These are phyloP conservation scores for Rutstroemia sp. DNA, from an alignment of 2,329 filamentous ascomycete genomes.

Conservation along the genomic window DNA sequence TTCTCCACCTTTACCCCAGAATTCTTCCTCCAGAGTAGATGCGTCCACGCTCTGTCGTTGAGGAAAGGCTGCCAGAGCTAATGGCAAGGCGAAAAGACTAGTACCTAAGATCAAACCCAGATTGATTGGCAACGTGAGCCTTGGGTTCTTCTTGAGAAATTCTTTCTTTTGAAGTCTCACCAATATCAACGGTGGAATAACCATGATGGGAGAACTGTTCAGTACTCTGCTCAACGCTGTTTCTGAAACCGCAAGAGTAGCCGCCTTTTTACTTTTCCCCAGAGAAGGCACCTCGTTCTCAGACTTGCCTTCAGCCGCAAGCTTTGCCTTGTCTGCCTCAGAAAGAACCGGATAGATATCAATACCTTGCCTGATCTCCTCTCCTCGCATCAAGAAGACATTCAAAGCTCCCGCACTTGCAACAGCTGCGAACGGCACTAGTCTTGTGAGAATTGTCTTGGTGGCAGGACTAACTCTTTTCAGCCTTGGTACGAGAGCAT, in stretches of 20 bases:
- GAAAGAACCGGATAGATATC: constrained; percentile 81
- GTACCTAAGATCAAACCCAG: constrained; percentile 80
- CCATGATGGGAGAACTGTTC: constrained; percentile 96
- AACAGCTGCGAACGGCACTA: constrained; percentile 94
- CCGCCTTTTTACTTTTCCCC: constrained; percentile 82
- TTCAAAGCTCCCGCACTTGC: constrained; percentile 87
- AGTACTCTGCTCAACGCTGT: constrained; percentile 86
- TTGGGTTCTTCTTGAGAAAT: constrained; percentile 73
- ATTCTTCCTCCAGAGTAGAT: constrained; percentile 73
- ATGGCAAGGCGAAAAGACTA: constrained; percentile 78
- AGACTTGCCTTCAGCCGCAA: constrained; percentile 49
- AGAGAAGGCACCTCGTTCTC: constrained; percentile 62
- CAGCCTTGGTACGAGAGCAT: constrained; percentile 79
- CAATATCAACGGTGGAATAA: constrained; percentile 79
- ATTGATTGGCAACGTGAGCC: constrained; percentile 75
- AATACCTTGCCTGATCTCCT: constrained; percentile 90
- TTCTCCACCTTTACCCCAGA: constrained; percentile 71
- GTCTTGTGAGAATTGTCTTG: constrained; percentile 68
- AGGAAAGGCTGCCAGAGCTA: constrained; percentile 87
- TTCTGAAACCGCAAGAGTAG: constrained; percentile 82
- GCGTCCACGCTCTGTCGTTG: constrained; percentile 79
- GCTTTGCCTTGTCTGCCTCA: constrained; percentile 55
- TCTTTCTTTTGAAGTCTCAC: constrained; percentile 76
- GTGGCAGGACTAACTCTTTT: constrained; percentile 69
- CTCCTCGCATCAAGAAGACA: constrained; percentile 94